Conservation (phyloP, 2,329 filamentous ascomycete species). For the Penicillium sp. region DNA sequence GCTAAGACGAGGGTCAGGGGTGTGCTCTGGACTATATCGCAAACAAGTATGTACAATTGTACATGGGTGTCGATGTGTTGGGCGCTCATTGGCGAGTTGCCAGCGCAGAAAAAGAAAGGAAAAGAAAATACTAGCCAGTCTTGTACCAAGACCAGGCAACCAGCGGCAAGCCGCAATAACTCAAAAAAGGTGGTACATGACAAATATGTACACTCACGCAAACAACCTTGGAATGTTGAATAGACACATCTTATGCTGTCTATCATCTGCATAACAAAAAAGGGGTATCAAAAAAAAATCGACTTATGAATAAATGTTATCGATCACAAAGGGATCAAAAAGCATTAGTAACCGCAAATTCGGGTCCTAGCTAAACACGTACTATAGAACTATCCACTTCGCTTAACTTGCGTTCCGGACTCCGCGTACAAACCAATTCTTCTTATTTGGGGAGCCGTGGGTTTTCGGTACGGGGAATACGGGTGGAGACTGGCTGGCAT, state of each 20-base stretch:
- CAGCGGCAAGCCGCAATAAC: background rate
- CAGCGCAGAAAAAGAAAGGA: background rate
- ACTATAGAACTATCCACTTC: background rate
- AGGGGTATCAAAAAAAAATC: background rate
- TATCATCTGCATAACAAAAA: background rate
- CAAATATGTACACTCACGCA: background rate
- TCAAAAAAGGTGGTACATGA: constrained; percentile 2
- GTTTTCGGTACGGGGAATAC: background rate
- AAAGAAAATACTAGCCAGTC: background rate
- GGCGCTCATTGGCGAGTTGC: background rate
- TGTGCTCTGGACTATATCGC: too few species aligned
- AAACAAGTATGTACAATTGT: too few species aligned
- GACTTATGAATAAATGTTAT: background rate
- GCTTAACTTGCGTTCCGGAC: too few species aligned
- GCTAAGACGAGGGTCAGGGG: background rate
- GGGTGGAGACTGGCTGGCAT: too few species aligned
- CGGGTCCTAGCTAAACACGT: too few species aligned
- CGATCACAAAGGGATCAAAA: background rate
- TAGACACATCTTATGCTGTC: background rate
- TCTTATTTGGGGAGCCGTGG: too few species aligned
- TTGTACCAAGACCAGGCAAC: background rate
- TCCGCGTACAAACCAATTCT: too few species aligned
- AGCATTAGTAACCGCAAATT: too few species aligned
- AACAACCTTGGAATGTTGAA: too few species aligned
- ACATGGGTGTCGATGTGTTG: constrained; percentile 5